A percentile compares a stretch with the other conserved stretches of the same genome.
Conservation (phyloP, 2,329 filamentous ascomycete species). For the Aspergillus tanneri region DNA sequence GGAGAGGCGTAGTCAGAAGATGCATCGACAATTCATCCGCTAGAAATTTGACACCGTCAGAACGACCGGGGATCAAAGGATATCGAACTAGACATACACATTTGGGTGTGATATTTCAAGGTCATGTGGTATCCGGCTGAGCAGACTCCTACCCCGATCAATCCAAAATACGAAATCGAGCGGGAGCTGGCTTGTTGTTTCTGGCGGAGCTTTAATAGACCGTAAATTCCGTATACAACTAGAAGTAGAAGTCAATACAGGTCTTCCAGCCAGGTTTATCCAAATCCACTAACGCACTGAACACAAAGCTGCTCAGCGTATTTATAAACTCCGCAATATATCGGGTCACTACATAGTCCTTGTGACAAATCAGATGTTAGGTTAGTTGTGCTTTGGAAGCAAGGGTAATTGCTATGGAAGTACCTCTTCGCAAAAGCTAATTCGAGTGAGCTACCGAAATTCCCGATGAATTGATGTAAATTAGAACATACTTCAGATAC, state of each 20-base stretch:
- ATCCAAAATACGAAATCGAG: constrained; percentile 38
- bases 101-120: constrained; percentile 35
- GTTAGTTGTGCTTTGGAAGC: not conserved
- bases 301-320: constrained; percentile 44
- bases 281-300: constrained; percentile 22
- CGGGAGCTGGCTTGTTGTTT: constrained; percentile 27
- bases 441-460: not conserved
- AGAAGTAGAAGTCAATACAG: not conserved
- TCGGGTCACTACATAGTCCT: constrained; percentile 45
- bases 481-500: constrained; percentile 28
- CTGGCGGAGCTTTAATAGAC: constrained; percentile 28
- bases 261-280: not conserved
- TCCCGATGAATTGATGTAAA: not conserved
- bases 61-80: not conserved
- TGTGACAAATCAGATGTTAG: constrained; percentile 1
- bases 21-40: constrained; percentile 48
- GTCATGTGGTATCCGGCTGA: constrained; percentile 34
- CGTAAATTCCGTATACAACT: constrained; percentile 44
- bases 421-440: constrained; percentile 35
- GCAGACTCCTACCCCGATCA: constrained; percentile 37
- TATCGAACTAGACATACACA: constrained; percentile 23
- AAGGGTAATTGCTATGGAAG: not conserved
- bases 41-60: constrained; percentile 6
- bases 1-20: constrained; percentile 43
- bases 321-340: constrained; percentile 50